These are phyloP conservation scores for Boletus sp. DNA, from an alignment of 768 basidiomycete genomes.

Conservation along the genomic window DNA sequence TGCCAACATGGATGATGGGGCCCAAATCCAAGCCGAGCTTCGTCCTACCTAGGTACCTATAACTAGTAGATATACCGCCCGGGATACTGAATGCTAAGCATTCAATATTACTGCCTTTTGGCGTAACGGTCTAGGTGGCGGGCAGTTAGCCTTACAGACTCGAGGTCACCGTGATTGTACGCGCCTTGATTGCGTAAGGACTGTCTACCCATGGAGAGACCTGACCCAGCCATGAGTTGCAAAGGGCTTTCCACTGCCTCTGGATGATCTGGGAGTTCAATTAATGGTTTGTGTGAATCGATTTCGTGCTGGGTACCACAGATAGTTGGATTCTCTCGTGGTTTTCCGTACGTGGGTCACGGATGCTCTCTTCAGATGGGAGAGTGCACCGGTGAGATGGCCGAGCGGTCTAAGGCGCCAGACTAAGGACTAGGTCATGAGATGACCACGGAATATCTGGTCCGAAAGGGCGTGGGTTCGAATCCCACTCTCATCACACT, in stretches of 20 bases:
- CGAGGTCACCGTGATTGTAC: too few relatives aligned
- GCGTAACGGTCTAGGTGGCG: too few relatives aligned
- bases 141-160: too few relatives aligned
- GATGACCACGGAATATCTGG: slow-evolving; percentile 32
- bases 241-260: background rate
- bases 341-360: background rate
- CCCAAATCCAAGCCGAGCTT: slow-evolving; percentile 40
- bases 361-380: too few relatives aligned
- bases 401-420: slow-evolving; percentile 63
- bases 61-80: too few relatives aligned
- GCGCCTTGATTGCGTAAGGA: too few relatives aligned
- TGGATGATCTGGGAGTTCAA: background rate
- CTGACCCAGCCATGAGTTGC: slow-evolving; percentile 6
- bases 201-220: too few relatives aligned
- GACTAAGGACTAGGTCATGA: slow-evolving; percentile 44
- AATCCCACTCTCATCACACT: slow-evolving; percentile 37
- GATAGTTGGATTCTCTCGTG: too few relatives aligned
- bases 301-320: background rate
- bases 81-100: too few relatives aligned
- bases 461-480: slow-evolving; percentile 42
- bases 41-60: too few relatives aligned
- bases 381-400: slow-evolving; percentile 36
- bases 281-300: background rate
- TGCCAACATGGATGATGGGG: slow-evolving; percentile 33
- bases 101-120: too few relatives aligned